phyloP scores from a whole-genome alignment of 176 grass and related monocot genomes.

The Carex cristatella region DNA sequence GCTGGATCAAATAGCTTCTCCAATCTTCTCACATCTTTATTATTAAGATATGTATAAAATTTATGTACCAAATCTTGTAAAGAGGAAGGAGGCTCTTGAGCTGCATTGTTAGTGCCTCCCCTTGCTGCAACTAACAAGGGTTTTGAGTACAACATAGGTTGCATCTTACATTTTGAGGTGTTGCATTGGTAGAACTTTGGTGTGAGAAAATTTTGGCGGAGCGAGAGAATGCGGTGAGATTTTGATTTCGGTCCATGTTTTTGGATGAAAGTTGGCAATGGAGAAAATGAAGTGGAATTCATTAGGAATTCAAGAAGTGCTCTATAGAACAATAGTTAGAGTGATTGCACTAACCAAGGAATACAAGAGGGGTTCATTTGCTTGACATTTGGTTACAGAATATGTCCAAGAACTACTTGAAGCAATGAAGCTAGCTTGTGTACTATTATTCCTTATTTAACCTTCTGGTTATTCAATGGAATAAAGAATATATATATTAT shows the following conservation, averaged over 20 bases:
- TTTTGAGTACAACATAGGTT: conserved; percentile 5
- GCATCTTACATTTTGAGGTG: background rate
- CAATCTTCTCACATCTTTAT: conserved; percentile 43
- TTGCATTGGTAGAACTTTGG: background rate
- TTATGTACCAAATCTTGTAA: conserved; percentile 31
- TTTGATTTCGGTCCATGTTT: conserved; percentile 34
- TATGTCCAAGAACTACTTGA: background rate
- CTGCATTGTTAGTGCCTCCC: background rate
- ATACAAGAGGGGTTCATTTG: conserved; percentile 19
- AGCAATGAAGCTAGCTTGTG: background rate
- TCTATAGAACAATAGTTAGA: conserved; percentile 9
- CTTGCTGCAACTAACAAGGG: conserved; percentile 11
- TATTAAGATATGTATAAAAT: conserved; percentile 67
- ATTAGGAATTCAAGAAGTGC: background rate
- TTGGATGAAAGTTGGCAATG: conserved; percentile 15
- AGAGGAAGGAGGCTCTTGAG: conserved; percentile 29
- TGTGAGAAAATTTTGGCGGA: conserved; percentile 4
- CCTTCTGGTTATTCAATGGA: background rate
- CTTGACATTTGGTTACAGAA: conserved; percentile 44
- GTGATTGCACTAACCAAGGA: background rate
- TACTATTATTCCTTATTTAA: background rate
- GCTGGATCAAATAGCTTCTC: conserved; percentile 42
- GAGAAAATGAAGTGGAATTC: conserved; percentile 15
- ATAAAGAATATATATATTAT: background rate
- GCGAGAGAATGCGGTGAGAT: conserved; percentile 12